These are phyloP conservation scores for Boletus pseudo-olivaceus DNA, from an alignment of 768 basidiomycete genomes.

Conservation along the genomic window DNA sequence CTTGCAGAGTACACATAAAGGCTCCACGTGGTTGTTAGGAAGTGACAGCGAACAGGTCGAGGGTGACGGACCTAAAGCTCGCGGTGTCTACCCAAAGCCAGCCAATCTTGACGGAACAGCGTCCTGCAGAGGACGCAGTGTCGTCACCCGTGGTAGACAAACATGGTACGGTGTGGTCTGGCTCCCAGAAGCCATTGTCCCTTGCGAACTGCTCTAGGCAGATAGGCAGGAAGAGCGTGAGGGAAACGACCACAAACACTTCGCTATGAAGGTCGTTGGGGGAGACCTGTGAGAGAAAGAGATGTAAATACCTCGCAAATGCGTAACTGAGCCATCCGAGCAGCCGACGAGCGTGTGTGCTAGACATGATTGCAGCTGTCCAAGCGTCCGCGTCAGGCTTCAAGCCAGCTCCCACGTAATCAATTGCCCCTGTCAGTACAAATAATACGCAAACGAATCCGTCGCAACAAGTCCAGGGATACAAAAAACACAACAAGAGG, in stretches of 20 bases:
- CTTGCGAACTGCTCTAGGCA: constrained; percentile 86
- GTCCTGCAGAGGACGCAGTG: constrained; percentile 32
- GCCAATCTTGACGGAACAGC: constrained; percentile 79
- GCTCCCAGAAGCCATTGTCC: constrained; percentile 79
- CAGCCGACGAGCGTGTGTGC: constrained; percentile 34
- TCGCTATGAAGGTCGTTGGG: constrained; percentile 43
- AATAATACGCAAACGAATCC: not conserved
- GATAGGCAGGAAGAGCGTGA: constrained; percentile 81
- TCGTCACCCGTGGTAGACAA: constrained; percentile 11
- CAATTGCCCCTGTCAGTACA: not conserved
- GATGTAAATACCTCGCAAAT: constrained; percentile 61
- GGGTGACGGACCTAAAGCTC: constrained; percentile 71
- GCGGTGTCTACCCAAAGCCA: constrained; percentile 90
- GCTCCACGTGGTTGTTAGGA: constrained; percentile 36
- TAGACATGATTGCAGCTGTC: constrained; percentile 5
- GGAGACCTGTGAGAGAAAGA: not conserved
- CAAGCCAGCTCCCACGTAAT: not conserved
- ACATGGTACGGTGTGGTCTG: constrained; percentile 66
- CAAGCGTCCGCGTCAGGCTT: not conserved
- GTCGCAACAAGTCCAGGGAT: no score
- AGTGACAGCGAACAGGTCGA: not conserved
- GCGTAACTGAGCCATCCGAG: constrained; percentile 83
- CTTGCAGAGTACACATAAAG: constrained; percentile 86
- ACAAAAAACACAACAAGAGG: not conserved
- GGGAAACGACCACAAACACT: constrained; percentile 76